Evolutionary conservation across 495 filamentous ascomycete species (phyloP).

Genomic region (Trichoderma asperelloides): DNA sequence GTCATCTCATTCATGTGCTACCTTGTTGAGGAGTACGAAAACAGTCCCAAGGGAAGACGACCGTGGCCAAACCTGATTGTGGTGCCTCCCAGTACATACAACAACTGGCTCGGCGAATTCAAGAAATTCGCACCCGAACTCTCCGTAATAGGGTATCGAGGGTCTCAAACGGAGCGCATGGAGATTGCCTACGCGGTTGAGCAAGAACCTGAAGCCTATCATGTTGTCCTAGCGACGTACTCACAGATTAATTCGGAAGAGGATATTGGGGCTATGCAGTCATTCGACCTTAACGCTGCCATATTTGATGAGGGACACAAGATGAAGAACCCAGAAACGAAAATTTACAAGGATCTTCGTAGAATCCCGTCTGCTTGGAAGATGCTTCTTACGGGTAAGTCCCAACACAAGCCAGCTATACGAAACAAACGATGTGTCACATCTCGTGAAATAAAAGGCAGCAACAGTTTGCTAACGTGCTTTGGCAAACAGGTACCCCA

Average conservation of each 20-base stretch:
- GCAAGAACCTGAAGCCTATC: constrained; percentile 52
- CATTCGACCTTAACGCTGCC: constrained; percentile 48
- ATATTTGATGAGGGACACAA: constrained; percentile 92
- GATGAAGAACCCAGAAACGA: constrained; percentile 76
- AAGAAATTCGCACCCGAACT: constrained; percentile 72
- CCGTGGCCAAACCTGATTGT: constrained; percentile 78
- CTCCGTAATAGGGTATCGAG: constrained; percentile 75
- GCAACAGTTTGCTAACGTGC: neutral
- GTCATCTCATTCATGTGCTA: constrained; percentile 89
- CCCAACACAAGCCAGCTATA: neutral
- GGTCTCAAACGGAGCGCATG: constrained; percentile 50
- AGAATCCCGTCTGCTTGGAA: constrained; percentile 68
- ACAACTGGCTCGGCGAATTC: constrained; percentile 94
- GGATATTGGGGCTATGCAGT: constrained; percentile 30
- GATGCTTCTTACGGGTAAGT: constrained; percentile 58
- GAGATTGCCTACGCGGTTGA: constrained; percentile 58
- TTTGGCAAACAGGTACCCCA: constrained; percentile 54
- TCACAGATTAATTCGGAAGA: constrained; percentile 32
- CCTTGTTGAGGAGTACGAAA: constrained; percentile 46
- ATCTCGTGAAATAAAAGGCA: neutral
- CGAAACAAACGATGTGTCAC: neutral
- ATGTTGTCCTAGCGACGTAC: constrained; percentile 90
- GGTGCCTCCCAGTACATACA: constrained; percentile 84
- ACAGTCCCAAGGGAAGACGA: constrained; percentile 22
- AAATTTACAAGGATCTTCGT: constrained; percentile 71